Percentiles rank a stretch among this genome's conserved stretches.
Conservation (phyloP, 805 yeast genomes). For the Ascoidea rubescens region DNA sequence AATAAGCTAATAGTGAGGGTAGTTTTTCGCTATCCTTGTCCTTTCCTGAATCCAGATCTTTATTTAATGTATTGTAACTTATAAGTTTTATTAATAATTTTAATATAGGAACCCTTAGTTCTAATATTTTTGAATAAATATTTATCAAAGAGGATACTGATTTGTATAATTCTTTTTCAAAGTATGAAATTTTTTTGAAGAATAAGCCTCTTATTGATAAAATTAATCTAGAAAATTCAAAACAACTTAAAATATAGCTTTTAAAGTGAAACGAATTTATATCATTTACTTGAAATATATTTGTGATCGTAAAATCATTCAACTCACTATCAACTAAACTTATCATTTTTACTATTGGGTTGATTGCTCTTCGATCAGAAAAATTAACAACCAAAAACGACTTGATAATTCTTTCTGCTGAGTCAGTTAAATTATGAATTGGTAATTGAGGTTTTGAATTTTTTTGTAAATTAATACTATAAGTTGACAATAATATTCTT, state of each 20-base stretch:
- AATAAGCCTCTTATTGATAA: slow-evolving; percentile 40
- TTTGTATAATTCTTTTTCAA: slow-evolving; percentile 48
- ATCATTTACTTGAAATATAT: slow-evolving; percentile 24
- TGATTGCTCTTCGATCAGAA: slow-evolving; percentile 36
- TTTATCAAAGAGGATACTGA: slow-evolving; percentile 42
- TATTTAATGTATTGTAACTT: slow-evolving; percentile 21
- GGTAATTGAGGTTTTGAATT: slow-evolving; percentile 4
- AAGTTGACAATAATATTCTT: slow-evolving; percentile 36
- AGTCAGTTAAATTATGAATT: slow-evolving; percentile 27
- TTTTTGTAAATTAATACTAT: slow-evolving; percentile 31
- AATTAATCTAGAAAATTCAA: slow-evolving; percentile 42
- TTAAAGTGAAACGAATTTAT: slow-evolving; percentile 31
- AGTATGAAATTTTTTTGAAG: slow-evolving; percentile 30
- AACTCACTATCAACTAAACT: slow-evolving; percentile 29
- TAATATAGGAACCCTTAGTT: slow-evolving; percentile 36
- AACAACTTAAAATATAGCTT: slow-evolving; percentile 33
- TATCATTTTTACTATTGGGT: slow-evolving; percentile 38
- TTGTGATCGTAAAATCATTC: background rate
- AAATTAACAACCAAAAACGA: slow-evolving; percentile 41
- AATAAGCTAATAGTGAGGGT: slow-evolving; percentile 72
- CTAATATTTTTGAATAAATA: slow-evolving; percentile 35
- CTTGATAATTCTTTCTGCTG: slow-evolving; percentile 36
- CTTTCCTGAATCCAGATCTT: slow-evolving; percentile 12
- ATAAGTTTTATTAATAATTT: slow-evolving; percentile 45
- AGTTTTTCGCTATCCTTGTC: slow-evolving; percentile 19